Percentiles rank a stretch among this genome's conserved stretches.
Evolutionary conservation across 2,329 filamentous ascomycete genomes (phyloP).

Genomic region (Phoma herbarum): DNA sequence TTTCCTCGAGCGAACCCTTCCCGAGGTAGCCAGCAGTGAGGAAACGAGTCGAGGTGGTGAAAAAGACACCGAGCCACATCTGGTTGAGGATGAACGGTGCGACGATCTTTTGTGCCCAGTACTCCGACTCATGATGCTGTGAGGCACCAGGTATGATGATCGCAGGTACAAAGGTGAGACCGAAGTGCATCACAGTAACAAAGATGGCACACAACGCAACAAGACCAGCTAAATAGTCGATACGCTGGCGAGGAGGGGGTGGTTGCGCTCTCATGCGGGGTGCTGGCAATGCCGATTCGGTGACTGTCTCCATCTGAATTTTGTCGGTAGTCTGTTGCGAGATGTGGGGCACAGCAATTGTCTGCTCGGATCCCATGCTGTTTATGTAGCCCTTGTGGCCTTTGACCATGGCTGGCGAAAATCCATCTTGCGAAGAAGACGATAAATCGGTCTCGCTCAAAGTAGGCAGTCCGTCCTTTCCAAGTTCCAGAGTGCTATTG

Average conservation of each 20-base stretch:
- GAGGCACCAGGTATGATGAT: conserved; percentile 49
- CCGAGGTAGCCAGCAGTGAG: conserved; percentile 54
- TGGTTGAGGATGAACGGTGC: conserved; percentile 57
- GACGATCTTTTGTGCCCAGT: conserved; percentile 54
- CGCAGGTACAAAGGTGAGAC: conserved; percentile 54
- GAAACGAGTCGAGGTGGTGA: conserved; percentile 60
- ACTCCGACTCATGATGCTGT: conserved; percentile 53
- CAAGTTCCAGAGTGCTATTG: conserved; percentile 22
- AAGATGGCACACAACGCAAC: conserved; percentile 56
- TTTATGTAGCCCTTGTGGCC: conserved; percentile 9
- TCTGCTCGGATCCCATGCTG: conserved; percentile 29
- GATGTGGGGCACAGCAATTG: conserved; percentile 15
- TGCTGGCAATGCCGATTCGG: conserved; percentile 40
- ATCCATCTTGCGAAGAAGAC: conserved; percentile 24
- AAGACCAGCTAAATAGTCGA: conserved; percentile 59
- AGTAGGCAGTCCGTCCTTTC: conserved; percentile 11
- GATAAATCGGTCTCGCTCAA: conserved; percentile 30
- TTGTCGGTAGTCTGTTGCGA: conserved; percentile 29
- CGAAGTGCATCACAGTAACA: conserved; percentile 57
- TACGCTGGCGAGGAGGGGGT: conserved; percentile 41
- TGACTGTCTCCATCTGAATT: conserved; percentile 43
- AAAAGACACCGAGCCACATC: conserved; percentile 60
- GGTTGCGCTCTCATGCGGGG: conserved; percentile 42
- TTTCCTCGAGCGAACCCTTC: conserved; percentile 53
- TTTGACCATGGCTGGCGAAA: conserved; percentile 13